Base-by-base conservation (phyloP, 768 basidiomycete genomes). In the Boletus rubroflammeus region DNA sequence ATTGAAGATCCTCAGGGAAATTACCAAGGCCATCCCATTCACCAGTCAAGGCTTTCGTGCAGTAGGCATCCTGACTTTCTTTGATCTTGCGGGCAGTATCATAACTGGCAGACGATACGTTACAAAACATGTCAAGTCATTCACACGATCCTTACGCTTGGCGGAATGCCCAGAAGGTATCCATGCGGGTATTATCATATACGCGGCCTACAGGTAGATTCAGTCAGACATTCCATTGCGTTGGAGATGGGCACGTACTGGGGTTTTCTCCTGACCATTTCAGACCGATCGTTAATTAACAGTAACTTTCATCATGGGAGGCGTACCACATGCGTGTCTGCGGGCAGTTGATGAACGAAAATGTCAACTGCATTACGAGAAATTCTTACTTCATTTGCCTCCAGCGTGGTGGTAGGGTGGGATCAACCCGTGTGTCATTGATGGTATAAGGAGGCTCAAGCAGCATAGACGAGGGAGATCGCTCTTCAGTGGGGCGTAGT, bases 401-500 rank as follows among this genome's bases (percentile, higher is more conserved):
- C 90, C 90, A 93, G 39, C 81, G 80, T 23, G 78, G 72, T 32
- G 83, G 75, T 15, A 71, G 55, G 15, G 73, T 63, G 47, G 67
- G 58, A 50, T 78, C 73, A 1, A 67, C 62, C 9, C 66, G 60
- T 29, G 73, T 82, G 50, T 74, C 74, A 48, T 81, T 74, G 58
- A 94, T 74, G 14, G 73, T 75, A 64, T 81, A 81, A 1, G 91
- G 92, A 38, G 92, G 88, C 43, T 97, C 93, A 35, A 97, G 75
- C 11, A 93, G 67, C 88, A 93, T 92, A 7, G 89, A 88, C 5
- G 81, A 79, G 2, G 90, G 79, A 0, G 90, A 87, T 23, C 85
- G 81, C 57, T 91, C 88, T 36, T 76, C 67, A 2, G 92, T 92
- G 65, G 81, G 83, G 19, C 95, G 82, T 25, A 92, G 75, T 68